Conservation (phyloP, 257 asterid genomes). For the Plantago major region DNA sequence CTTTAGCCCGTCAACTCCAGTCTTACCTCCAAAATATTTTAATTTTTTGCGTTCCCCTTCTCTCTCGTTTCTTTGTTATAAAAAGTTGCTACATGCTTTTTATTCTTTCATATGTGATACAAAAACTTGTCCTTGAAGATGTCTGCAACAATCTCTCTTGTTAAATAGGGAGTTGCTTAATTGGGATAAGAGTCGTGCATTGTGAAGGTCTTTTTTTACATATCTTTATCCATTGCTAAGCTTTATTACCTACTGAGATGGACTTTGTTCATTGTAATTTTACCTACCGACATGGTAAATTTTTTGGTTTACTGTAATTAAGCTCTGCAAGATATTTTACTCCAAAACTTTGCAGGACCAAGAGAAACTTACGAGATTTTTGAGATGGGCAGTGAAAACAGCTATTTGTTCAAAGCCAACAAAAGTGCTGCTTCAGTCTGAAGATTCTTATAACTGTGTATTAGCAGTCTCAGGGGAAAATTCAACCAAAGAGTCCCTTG, state of each 20-base stretch:
- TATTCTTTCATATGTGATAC: no score
- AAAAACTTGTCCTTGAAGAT: no score
- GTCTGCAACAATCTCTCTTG: no score
- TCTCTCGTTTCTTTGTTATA: no score
- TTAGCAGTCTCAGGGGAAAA: conserved; percentile 25
- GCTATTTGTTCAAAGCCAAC: conserved; percentile 47
- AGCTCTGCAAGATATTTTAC: background rate
- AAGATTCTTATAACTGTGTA: conserved; percentile 24
- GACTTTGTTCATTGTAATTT: conserved; percentile 4
- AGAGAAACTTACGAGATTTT: conserved; percentile 52
- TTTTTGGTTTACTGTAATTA: background rate
- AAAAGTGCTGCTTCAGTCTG: conserved; percentile 26
- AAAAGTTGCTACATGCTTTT: no score
- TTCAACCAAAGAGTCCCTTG: conserved; percentile 44
- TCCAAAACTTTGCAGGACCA: conserved; percentile 39
- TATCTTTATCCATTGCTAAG: no score
- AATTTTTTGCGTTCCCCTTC: no score
- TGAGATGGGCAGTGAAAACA: conserved; percentile 65
- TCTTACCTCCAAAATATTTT: no score
- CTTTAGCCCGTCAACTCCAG: no score
- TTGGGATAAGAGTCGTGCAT: background rate
- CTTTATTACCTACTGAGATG: background rate
- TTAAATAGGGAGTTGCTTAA: background rate
- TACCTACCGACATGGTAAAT: background rate
- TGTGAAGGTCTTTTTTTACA: no score